Evolutionary conservation across 139 green algal species (phyloP).

Genomic region (Chloropicon primus): DNA sequence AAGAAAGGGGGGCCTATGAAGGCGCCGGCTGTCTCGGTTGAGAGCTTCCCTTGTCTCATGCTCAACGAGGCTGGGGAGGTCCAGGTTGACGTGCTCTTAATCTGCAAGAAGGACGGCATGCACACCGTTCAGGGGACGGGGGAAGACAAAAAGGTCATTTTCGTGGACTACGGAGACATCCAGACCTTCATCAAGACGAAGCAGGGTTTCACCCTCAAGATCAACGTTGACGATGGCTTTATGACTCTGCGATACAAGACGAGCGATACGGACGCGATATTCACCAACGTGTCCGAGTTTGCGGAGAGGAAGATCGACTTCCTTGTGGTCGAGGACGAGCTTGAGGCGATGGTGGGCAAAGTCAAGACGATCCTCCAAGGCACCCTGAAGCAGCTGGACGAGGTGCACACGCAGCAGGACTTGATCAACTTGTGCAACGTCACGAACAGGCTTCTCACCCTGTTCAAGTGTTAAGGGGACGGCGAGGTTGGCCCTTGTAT

Average conservation of each 20-base stretch:
- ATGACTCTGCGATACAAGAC: neutral
- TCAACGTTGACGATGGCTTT: neutral
- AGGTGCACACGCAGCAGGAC: neutral
- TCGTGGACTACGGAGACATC: neutral
- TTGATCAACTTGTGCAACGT: neutral
- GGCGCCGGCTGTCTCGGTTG: neutral
- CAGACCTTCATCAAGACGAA: neutral
- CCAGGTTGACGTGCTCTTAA: neutral
- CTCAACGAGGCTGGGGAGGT: neutral
- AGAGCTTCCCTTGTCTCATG: neutral
- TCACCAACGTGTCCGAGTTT: neutral
- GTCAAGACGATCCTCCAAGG: neutral
- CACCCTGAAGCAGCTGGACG: neutral
- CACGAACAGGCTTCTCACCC: neutral
- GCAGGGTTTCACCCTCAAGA: neutral
- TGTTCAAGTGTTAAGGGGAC: neutral
- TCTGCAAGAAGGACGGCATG: neutral
- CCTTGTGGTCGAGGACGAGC: neutral
- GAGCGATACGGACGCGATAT: neutral
- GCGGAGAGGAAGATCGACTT: neutral
- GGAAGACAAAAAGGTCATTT: neutral
- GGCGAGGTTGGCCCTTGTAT: too few relatives aligned
- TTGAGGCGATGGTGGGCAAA: neutral
- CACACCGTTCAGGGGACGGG: neutral
- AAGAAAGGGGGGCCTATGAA: neutral